phyloP scores from a whole-genome alignment of 176 grass and related monocot species.

The Hsuehochloa calcarea region DNA sequence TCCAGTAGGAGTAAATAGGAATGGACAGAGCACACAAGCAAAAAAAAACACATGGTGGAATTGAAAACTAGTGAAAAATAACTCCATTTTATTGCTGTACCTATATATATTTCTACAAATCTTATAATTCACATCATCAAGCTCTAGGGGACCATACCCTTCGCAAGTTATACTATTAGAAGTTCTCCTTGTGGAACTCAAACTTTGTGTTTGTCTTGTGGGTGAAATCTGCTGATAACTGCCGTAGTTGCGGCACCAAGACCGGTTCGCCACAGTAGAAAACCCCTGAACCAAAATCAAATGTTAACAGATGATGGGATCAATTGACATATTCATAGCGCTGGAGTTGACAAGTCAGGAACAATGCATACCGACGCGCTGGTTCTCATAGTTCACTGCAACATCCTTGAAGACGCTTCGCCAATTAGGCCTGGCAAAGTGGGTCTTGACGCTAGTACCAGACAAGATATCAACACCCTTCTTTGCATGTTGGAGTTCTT shows the following conservation, averaged over 20 bases:
- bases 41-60: background rate
- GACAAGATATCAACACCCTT: constrained; percentile 85
- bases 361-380: constrained; percentile 62
- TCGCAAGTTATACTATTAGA: constrained; percentile 32
- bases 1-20: background rate
- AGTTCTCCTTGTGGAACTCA: constrained; percentile 98
- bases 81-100: constrained; percentile 16
- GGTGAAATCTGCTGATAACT: constrained; percentile 79
- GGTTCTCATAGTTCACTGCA: constrained; percentile 63
- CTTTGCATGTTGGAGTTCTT: constrained; percentile 84
- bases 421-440: constrained; percentile 93
- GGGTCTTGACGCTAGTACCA: constrained; percentile 82
- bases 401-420: constrained; percentile 85
- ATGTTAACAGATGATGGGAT: constrained; percentile 12
- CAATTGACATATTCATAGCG: background rate
- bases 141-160: background rate
- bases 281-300: constrained; percentile 63
- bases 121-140: constrained; percentile 26
- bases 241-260: constrained; percentile 63
- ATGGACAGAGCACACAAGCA: background rate
- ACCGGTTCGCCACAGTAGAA: constrained; percentile 94
- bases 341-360: background rate
- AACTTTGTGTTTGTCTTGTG: constrained; percentile 88
- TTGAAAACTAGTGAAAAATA: background rate
- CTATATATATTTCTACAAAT: constrained; percentile 8